Evolutionary conservation across 2,329 filamentous ascomycete species (phyloP), one percentile per base, ranked within the genome.

Genomic region (Botrytis squamosa): DNA sequence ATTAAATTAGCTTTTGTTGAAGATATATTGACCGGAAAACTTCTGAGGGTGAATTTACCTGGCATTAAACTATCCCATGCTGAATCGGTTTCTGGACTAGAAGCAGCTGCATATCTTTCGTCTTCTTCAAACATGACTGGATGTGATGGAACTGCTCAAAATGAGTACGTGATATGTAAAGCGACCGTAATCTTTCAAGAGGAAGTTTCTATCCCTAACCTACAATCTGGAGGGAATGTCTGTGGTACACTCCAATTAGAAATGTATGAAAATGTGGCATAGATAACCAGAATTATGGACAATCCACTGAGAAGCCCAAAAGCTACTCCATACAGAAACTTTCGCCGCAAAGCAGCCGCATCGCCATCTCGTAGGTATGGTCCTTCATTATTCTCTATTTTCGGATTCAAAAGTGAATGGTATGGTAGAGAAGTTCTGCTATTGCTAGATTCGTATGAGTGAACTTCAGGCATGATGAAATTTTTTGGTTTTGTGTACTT

Each of bases 31-130:
- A 3, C 25, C 3, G 6, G 14, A 18, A 57, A 57, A 9, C 52
- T 33, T 57, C 29, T 25, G 3, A 6, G 18, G 6, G 22, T 20
- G 12, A 16, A 59, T 3, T 57, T 59, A 72, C 70, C 49, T 22
- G 62, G 62, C 62, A 67, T 67, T 6, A 67, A 66, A 67, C 42
- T 46, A 67, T 72, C 42, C 62, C 62, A 72, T 44, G 49, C 62
- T 33, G 38, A 63, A 29, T 72, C n/a, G 4, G 22, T 67, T 9
- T 72, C 62, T 67, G 49, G 60, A 66, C 46, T 67, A 22, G 36
- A 42, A 14, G 38, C 49, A 10, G 46, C 46, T 16, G 36, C 38
- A 38, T 59, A 72, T 25, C 36, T 38, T 38, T 42, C 46, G 9
- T 44, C 40, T 57, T 66, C 46, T 38, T 46, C n/a, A 44, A 72